Evolutionary conservation across 257 asterid species (phyloP), one percentile per base, ranked within the genome.

Genomic region (Verbena officinalis): DNA sequence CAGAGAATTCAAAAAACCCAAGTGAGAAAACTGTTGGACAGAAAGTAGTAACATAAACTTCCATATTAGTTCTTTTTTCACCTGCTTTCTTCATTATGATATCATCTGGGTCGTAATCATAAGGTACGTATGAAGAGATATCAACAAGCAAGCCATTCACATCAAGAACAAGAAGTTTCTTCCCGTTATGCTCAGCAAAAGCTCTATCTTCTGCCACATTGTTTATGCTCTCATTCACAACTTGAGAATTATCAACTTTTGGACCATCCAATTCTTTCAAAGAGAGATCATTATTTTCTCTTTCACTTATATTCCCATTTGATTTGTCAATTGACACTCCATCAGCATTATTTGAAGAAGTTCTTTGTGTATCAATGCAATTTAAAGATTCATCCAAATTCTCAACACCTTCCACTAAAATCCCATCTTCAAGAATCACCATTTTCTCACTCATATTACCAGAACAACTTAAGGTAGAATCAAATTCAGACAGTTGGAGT

Each of bases 111-210:
- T 75, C 78, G 48, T 69, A 74, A 62, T 74, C 72, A 50, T 80
- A 77, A 54, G 93, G 91, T 54, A 84, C 80, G 16, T 63, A 65
- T 1, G 87, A 71, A 31, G 70, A 74, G 68, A 88, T 86, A 71
- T 86, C 87, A 58, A 86, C 83, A 55, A 91, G 89, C 50, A 91
- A 81, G 48, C 96, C 96, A 71, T 88, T 91, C 59, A 91, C 66
- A 74, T 88, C 96, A 62, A 91, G 98, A 36, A 91, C 98, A 51
- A 91, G 95, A 78, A 88, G 95, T 76, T 91, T 91, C 77, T 82
- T 91, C 62, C 61, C 62, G 7, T 59, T 49, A 66, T 49, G 62
- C 39, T 62, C 36, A 21, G 63, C 12, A 59, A 49, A 55, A 59
- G 72, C 68, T 70, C 72, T 64, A 15, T 53, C 69, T 16, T 48